These are phyloP conservation scores for Kurtzmaniella quercitrusa DNA, from an alignment of 1,139 yeast species.

Conservation along the genomic window DNA sequence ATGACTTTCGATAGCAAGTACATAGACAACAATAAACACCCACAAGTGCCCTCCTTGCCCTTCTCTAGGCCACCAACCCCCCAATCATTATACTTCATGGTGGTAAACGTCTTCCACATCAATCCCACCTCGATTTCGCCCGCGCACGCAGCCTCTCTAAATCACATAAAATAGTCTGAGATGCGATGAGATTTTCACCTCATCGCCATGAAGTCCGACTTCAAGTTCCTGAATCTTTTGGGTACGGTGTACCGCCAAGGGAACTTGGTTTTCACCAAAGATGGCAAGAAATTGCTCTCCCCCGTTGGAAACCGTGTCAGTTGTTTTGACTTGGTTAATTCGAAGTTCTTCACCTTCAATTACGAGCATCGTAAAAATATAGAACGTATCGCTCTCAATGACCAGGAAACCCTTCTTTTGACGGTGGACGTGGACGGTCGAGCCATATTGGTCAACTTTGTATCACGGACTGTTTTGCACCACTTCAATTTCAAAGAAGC, in stretches of 20 bases:
- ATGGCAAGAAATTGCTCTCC: constrained; percentile 76
- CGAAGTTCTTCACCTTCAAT: constrained; percentile 81
- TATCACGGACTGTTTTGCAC: constrained; percentile 82
- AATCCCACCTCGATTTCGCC: neutral
- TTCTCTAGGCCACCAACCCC: too few relatives aligned
- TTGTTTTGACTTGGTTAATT: constrained; percentile 80
- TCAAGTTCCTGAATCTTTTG: constrained; percentile 72
- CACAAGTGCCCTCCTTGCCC: too few relatives aligned
- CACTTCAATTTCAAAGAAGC: constrained; percentile 87
- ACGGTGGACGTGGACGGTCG: constrained; percentile 91
- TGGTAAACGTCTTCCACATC: too few relatives aligned
- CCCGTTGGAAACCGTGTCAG: constrained; percentile 95
- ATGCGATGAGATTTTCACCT: constrained; percentile 1
- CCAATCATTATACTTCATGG: too few relatives aligned
- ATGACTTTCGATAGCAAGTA: too few relatives aligned
- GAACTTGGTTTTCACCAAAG: constrained; percentile 79
- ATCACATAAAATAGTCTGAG: too few relatives aligned
- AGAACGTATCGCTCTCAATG: constrained; percentile 73
- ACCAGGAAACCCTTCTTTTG: constrained; percentile 74
- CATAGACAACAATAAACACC: too few relatives aligned
- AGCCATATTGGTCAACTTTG: constrained; percentile 84
- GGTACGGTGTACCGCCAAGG: constrained; percentile 96
- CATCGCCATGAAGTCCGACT: constrained; percentile 40
- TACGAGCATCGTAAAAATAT: constrained; percentile 92
- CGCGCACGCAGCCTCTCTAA: neutral